Percentiles rank a stretch among this genome's conserved stretches.
Evolutionary conservation across 345 rosid genomes (phyloP).

Genomic region (Hevea brasiliensis): DNA sequence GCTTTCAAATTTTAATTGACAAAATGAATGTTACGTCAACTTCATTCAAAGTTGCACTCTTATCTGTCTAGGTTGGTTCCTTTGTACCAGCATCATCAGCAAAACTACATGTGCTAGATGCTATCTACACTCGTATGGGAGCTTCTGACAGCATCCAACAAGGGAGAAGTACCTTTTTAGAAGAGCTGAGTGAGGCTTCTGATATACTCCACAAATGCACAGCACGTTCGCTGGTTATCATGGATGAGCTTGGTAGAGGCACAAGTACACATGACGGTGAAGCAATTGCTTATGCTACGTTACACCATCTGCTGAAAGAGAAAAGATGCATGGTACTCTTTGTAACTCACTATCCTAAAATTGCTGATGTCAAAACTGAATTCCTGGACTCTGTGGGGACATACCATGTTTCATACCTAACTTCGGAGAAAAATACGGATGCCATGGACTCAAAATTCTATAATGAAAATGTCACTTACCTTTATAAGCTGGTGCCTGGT

Average conservation of each 20-base stretch:
- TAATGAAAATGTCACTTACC: conserved; percentile 74
- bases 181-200: conserved; percentile 86
- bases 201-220: conserved; percentile 72
- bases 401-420: conserved; percentile 88
- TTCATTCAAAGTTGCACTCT: conserved; percentile 26
- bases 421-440: conserved; percentile 34
- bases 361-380: conserved; percentile 52
- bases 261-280: conserved; percentile 95
- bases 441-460: conserved; percentile 29
- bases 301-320: conserved; percentile 64
- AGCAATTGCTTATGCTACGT: conserved; percentile 91
- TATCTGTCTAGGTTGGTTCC: conserved; percentile 81
- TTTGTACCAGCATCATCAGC: conserved; percentile 88
- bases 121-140: conserved; percentile 89
- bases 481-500: conserved; percentile 83
- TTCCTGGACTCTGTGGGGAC: conserved; percentile 62
- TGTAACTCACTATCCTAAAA: conserved; percentile 92
- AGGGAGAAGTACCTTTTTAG: conserved; percentile 89
- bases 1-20: conserved; percentile 7
- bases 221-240: conserved; percentile 66
- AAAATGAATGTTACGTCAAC: conserved; percentile 6
- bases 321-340: conserved; percentile 80
- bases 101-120: conserved; percentile 74
- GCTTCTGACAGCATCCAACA: conserved; percentile 94
- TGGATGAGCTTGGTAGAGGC: conserved; percentile 96